Base-by-base conservation (phyloP, 192 early-diverging fungal species). In the Coemansia sp. region DNA sequence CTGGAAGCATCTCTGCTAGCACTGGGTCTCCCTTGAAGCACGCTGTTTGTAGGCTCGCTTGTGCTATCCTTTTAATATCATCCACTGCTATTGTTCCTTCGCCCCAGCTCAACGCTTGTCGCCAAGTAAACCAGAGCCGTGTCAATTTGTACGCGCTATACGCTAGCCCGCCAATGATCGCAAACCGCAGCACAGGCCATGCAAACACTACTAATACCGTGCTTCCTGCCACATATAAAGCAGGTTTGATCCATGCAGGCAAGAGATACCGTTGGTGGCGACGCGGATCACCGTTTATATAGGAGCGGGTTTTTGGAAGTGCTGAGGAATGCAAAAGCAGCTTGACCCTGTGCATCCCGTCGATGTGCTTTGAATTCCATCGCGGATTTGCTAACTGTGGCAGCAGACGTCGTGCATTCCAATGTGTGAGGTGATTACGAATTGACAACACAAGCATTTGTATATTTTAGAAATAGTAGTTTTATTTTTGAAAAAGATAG, bases 131-230 rank as follows among this genome's bases (percentile, higher is more conserved):
- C 28, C 39, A 43, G 7, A 60, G 21, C n/a, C 64, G 59, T 2
- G 65, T 33, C 48, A 60, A 13, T 6, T 70, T 67, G 46, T 71
- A 73, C 1, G 62, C 65, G 2, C 61, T 55, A 59, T 76, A 82
- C 5, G 66, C 74, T 6, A 82, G 43, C 0, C 74, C 79, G 16
- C 74, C 79, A 0, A 71, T 25, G 7, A 76, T 58, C 7, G 70
- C 79, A n/a, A 68, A 71, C 16, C 79, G 67, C 34, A 82, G 26
- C 1, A 68, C 51, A 2, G 79, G 79, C 79, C 79, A 82, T 2
- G 70, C 74, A 16, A 74, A 21, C 2, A 64, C 62, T 1, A 64
- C 56, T 7, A 82, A 26, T 0, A 62, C 74, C 7, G 64, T 56
- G 30, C 79, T 64, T 9, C 79, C 74, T 7, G 74, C 79, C 26